A percentile compares a stretch with the other conserved stretches of the same genome.
Evolutionary conservation across 495 filamentous ascomycete species (phyloP).

Genomic region (Penicillium flavigenum): DNA sequence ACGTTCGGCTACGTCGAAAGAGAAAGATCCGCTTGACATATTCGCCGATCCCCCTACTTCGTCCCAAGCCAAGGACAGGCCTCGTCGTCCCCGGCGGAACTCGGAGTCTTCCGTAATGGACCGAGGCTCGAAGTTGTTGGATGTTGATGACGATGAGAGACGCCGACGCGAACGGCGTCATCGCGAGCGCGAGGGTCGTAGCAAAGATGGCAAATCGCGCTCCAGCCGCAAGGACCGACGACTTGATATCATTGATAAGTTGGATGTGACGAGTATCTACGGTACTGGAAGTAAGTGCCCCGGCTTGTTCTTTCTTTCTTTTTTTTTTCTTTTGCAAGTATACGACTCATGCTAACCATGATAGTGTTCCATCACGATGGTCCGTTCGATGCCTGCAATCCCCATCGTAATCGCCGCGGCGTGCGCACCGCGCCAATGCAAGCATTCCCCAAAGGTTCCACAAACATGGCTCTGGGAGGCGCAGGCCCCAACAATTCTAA

Average conservation of each 20-base stretch:
- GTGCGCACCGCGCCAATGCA: conserved; percentile 88
- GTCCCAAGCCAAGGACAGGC: conserved; percentile 31
- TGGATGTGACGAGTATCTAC: conserved; percentile 97
- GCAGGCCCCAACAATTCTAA: conserved; percentile 79
- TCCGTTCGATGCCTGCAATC: conserved; percentile 96
- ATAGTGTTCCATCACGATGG: conserved; percentile 98
- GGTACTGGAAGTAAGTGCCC: conserved; percentile 79
- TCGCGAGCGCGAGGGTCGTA: conserved; percentile 65
- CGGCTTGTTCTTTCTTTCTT: background rate
- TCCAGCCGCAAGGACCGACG: conserved; percentile 55
- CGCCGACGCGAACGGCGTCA: conserved; percentile 69
- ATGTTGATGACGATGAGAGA: conserved; percentile 68
- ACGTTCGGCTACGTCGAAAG: conserved; percentile 24
- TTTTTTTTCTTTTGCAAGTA: background rate
- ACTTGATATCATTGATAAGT: conserved; percentile 92
- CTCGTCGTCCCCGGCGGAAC: conserved; percentile 73
- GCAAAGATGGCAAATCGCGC: conserved; percentile 54
- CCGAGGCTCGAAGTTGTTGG: conserved; percentile 54
- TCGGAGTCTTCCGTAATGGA: conserved; percentile 91
- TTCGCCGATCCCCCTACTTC: conserved; percentile 56
- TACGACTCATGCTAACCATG: conserved; percentile 9
- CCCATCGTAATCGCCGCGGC: conserved; percentile 86
- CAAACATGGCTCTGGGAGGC: conserved; percentile 90
- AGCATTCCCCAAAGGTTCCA: conserved; percentile 86
- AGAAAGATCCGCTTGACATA: conserved; percentile 53